phyloP scores from a whole-genome alignment of 106 monocot species.

The Ottelia alismoides region DNA sequence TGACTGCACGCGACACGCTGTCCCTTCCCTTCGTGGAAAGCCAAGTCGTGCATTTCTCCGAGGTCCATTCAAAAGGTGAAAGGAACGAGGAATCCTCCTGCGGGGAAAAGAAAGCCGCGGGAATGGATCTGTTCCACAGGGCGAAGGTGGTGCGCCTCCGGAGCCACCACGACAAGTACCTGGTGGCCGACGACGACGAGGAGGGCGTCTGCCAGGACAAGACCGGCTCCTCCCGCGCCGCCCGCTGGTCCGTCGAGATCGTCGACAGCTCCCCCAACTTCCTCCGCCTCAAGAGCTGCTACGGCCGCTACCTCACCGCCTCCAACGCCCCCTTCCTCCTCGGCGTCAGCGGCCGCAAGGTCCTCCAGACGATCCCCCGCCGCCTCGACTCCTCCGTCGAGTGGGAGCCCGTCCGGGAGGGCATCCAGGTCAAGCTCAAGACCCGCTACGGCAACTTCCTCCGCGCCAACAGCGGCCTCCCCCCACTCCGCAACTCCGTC shows the following conservation, averaged over 20 bases:
- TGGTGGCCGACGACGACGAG: conserved; percentile 41
- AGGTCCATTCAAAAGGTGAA: too few species aligned
- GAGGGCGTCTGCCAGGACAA: conserved; percentile 38
- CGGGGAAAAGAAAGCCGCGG: too few species aligned
- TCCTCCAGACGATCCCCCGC: conserved; percentile 36
- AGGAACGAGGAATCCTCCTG: too few species aligned
- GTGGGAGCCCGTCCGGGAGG: conserved; percentile 67
- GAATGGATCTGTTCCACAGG: conserved; percentile 36
- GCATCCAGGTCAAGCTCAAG: conserved; percentile 27
- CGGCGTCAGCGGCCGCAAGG: conserved; percentile 62
- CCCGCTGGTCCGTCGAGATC: conserved; percentile 29
- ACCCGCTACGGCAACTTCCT: conserved; percentile 38
- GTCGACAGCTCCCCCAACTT: not conserved
- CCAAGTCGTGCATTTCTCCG: too few species aligned
- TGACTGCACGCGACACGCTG: too few species aligned
- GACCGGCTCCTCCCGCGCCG: conserved; percentile 13
- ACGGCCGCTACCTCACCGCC: conserved; percentile 62
- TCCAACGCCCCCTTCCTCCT: conserved; percentile 68
- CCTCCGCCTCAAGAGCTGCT: conserved; percentile 40
- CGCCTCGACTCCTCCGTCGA: conserved; percentile 67
- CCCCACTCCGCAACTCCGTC: conserved; percentile 69
- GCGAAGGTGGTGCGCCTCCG: conserved; percentile 39
- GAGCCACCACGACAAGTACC: conserved; percentile 48
- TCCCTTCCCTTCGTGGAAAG: too few species aligned
- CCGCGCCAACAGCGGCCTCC: conserved; percentile 57